Evolutionary conservation across 176 grass and related monocot genomes (phyloP).

Genomic region (Triticum dicoccoides): DNA sequence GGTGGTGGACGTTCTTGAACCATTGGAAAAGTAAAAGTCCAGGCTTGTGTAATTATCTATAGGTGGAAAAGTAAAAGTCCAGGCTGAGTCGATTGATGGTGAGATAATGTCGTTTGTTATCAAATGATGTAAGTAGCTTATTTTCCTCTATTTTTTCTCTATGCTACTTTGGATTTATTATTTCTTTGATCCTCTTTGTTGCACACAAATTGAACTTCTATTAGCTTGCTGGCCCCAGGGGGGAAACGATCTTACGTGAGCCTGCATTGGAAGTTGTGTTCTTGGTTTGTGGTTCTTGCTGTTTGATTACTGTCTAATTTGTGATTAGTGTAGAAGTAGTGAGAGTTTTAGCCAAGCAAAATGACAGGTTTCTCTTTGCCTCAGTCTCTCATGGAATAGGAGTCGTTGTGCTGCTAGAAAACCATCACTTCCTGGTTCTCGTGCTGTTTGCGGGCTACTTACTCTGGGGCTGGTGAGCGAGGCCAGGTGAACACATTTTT

Average conservation of each 20-base stretch:
- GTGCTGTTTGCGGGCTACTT: too few species aligned
- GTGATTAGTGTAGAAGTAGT: too few species aligned
- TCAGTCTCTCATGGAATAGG: too few species aligned
- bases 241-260: neutral
- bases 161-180: neutral
- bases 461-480: too few species aligned
- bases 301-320: neutral
- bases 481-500: too few species aligned
- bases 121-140: neutral
- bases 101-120: neutral
- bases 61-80: too few species aligned
- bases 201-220: neutral
- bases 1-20: neutral
- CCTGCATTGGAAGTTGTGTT: neutral
- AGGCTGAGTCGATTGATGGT: too few species aligned
- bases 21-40: neutral
- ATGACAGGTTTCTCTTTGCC: too few species aligned
- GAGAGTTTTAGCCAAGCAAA: too few species aligned
- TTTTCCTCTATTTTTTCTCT: neutral
- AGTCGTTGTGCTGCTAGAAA: too few species aligned
- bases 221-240: neutral
- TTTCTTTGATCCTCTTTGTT: neutral
- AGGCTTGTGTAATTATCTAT: neutral
- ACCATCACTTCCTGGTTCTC: too few species aligned
- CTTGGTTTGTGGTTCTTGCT: neutral